Evolutionary conservation across 1,284 basidiomycete genomes (phyloP).

Genomic region (Neonothopanus nambi): DNA sequence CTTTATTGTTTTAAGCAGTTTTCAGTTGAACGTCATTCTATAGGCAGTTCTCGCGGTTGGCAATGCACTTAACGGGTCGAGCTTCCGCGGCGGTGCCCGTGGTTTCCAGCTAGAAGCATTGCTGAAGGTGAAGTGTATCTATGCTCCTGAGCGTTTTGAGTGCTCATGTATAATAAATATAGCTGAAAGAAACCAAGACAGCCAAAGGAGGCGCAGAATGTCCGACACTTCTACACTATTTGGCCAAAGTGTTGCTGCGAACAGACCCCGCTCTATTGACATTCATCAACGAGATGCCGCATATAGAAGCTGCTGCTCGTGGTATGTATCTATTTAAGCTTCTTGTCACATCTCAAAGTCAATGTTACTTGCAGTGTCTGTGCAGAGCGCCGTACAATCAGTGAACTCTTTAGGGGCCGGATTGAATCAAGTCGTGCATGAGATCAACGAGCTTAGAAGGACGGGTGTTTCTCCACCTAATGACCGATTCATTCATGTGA

Average conservation of each 20-base stretch:
- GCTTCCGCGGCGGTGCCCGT: constrained; percentile 79
- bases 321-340: constrained; percentile 42
- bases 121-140: constrained; percentile 58
- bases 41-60: constrained; percentile 77
- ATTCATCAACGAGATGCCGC: constrained; percentile 82
- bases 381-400: constrained; percentile 60
- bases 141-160: not conserved
- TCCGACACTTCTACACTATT: constrained; percentile 85
- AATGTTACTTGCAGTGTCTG: constrained; percentile 54
- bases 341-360: not conserved
- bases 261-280: constrained; percentile 66
- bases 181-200: constrained; percentile 87
- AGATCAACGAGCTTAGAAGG: constrained; percentile 48
- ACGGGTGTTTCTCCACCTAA: constrained; percentile 33
- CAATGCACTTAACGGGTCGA: constrained; percentile 80
- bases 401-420: constrained; percentile 62
- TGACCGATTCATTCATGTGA: constrained; percentile 66
- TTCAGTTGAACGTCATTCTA: constrained; percentile 4
- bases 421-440: constrained; percentile 55
- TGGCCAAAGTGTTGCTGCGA: constrained; percentile 74
- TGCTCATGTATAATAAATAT: not conserved
- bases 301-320: constrained; percentile 80
- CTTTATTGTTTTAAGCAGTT: not conserved
- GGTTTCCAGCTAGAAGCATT: constrained; percentile 86
- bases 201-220: constrained; percentile 66